These are phyloP conservation scores for Boeremia exigua DNA, from an alignment of 2,329 filamentous ascomycete genomes.

Conservation along the genomic window DNA sequence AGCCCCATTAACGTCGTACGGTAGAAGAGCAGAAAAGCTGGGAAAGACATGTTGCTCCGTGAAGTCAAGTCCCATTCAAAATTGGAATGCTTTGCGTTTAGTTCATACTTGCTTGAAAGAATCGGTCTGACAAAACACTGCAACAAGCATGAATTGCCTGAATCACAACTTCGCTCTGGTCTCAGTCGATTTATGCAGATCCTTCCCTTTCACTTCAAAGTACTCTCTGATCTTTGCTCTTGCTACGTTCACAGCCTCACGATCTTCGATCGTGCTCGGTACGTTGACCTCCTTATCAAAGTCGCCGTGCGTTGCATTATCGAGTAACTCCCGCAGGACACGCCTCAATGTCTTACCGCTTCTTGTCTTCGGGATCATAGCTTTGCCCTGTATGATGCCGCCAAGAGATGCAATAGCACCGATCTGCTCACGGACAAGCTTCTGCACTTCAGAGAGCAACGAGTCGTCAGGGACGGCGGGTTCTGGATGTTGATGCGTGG, in stretches of 20 bases:
- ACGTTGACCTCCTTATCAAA: conserved; percentile 74
- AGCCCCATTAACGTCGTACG: not conserved
- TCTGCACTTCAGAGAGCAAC: conserved; percentile 71
- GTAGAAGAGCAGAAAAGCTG: not conserved
- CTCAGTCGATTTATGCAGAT: conserved; percentile 48
- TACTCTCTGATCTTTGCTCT: conserved; percentile 75
- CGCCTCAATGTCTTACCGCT: conserved; percentile 89
- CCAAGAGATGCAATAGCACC: conserved; percentile 86
- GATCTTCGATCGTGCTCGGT: conserved; percentile 87
- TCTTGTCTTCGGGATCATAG: conserved; percentile 89
- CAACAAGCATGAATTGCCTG: too few relatives aligned
- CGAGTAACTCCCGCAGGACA: conserved; percentile 81
- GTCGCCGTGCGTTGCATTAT: conserved; percentile 78
- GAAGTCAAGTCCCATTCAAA: too few relatives aligned
- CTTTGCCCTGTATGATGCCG: conserved; percentile 81
- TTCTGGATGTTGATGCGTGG: conserved; percentile 57
- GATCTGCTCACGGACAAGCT: conserved; percentile 77
- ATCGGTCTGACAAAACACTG: too few relatives aligned
- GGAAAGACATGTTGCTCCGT: too few relatives aligned
- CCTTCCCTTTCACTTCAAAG: conserved; percentile 61
- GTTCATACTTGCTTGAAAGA: too few relatives aligned
- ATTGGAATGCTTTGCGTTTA: too few relatives aligned
- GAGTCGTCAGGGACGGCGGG: conserved; percentile 58
- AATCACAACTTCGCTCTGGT: conserved; percentile 50
- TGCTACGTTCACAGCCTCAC: conserved; percentile 74